Base-by-base conservation (phyloP, 75 land plant genomes). In the Larix kaempferi region DNA sequence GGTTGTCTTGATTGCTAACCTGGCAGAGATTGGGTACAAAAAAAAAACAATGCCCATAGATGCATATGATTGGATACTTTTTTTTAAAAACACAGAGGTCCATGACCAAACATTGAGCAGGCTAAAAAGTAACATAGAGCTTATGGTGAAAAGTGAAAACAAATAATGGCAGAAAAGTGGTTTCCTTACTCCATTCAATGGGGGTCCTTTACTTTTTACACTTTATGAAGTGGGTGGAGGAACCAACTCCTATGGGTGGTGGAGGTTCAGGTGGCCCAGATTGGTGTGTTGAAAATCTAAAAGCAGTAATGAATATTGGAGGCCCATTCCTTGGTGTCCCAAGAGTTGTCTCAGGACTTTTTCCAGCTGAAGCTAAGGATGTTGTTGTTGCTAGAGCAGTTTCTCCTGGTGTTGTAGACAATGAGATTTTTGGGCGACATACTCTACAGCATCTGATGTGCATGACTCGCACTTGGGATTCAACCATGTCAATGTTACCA, bases 401-500 rank as follows among this genome's bases (percentile, higher is more conserved):
- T 64, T 94, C 99, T 77, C 99, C 96, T 17, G 93, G 90, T 66
- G 86, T 96, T 25, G 59, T 96, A 75, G 94, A 93, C 76, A 85
- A 78, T 33, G 99, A 96, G 54, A 65, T 90, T 5, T 86, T 96
- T 80, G 89, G 92, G 56, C 80, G 91, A 52, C 96, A 93, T 76
- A 93, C 99, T 12, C 77, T 96, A 17, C 91, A 88, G 59, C 88
- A 96, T 81, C 73, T 93, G 11, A 96, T 96, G 99, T 77, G 84
- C 41, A 93, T 96, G 94, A 96, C 94, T n/a, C 92, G 99, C 17
- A 90, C 96, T 25, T 96, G 96, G 96, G 96, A 96, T 83, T 81
- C 99, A n/a, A 91, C 97, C 61, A 90, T 93, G 99, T 96, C 96
- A 35, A 93, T 96, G 99, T 76, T 96, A 76, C 99, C 99, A 35